phyloP scores from a whole-genome alignment of 2,329 filamentous ascomycete species.

The Alternaria sp. region DNA sequence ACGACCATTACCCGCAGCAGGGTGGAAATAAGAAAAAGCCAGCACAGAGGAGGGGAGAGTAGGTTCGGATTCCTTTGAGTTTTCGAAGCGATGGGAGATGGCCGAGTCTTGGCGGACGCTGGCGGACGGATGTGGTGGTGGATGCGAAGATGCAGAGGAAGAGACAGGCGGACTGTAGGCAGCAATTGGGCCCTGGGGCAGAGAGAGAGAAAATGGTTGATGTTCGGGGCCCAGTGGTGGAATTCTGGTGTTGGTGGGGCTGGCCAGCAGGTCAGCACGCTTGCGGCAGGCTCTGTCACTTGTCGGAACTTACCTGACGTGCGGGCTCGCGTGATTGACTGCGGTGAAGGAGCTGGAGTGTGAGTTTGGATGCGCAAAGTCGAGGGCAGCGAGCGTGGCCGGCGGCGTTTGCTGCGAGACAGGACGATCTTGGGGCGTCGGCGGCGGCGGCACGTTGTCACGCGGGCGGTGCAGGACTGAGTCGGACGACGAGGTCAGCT shows the following conservation, averaged over 20 bases:
- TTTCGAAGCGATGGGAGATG: constrained; percentile 21
- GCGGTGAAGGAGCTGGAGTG: constrained; percentile 12
- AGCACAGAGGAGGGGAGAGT: constrained; percentile 14
- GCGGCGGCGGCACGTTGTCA: constrained; percentile 12
- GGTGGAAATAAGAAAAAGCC: constrained; percentile 15
- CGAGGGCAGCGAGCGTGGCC: neutral
- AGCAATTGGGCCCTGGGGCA: constrained; percentile 8
- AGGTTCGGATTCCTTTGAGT: constrained; percentile 19
- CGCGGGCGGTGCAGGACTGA: constrained; percentile 22
- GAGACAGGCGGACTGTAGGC: constrained; percentile 11
- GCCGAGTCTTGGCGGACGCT: constrained; percentile 28
- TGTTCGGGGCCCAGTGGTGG: constrained; percentile 11
- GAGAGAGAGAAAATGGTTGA: constrained; percentile 7
- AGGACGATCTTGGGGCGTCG: constrained; percentile 7
- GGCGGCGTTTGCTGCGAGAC: constrained; percentile 10
- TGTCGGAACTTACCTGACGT: constrained; percentile 18
- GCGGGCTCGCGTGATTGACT: constrained; percentile 23
- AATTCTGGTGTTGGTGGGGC: constrained; percentile 16
- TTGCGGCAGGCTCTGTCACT: neutral
- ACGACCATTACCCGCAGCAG: constrained; percentile 8
- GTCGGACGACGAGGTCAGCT: constrained; percentile 27
- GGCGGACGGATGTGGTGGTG: constrained; percentile 5
- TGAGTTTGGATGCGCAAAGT: constrained; percentile 4
- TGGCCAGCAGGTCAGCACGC: constrained; percentile 15
- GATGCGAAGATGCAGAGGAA: constrained; percentile 14